Conservation (phyloP, 345 rosid genomes). For the Rhodamnia rubescens region DNA sequence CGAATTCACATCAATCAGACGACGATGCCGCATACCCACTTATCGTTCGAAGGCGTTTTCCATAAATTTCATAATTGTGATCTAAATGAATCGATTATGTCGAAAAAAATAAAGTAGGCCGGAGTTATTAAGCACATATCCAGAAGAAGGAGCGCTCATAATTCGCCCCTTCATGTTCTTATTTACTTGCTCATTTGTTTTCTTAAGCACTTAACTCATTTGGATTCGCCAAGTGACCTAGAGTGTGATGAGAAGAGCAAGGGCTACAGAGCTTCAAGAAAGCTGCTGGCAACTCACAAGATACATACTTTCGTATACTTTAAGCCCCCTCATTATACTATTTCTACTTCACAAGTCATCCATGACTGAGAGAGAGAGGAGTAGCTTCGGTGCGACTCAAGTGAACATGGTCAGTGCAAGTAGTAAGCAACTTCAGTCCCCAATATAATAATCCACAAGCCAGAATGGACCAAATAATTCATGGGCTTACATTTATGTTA, state of each 20-base stretch:
- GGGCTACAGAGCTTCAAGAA: not conserved
- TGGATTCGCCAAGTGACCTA: not conserved
- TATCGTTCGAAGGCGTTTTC: not conserved
- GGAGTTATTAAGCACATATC: not conserved
- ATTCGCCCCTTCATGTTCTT: not conserved
- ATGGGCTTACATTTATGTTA: not conserved
- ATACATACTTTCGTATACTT: not conserved
- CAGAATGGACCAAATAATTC: not conserved
- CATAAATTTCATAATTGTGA: not conserved
- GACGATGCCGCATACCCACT: not conserved
- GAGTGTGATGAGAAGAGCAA: not conserved
- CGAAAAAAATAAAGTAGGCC: not conserved
- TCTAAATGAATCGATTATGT: not conserved
- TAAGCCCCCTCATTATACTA: not conserved
- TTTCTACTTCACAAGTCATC: not conserved
- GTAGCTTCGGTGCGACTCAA: constrained; percentile 1
- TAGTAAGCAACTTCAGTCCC: not conserved
- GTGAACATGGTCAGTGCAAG: not conserved
- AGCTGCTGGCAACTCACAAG: not conserved
- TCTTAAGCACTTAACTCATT: not conserved
- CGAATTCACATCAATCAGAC: not conserved
- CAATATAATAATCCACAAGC: not conserved
- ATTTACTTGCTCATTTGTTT: not conserved
- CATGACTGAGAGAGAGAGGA: not conserved
- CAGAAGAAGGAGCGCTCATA: not conserved